Evolutionary conservation across 1,284 basidiomycete genomes (phyloP), one percentile per base, ranked within the genome.

Genomic region (Leccinum subrobustum): DNA sequence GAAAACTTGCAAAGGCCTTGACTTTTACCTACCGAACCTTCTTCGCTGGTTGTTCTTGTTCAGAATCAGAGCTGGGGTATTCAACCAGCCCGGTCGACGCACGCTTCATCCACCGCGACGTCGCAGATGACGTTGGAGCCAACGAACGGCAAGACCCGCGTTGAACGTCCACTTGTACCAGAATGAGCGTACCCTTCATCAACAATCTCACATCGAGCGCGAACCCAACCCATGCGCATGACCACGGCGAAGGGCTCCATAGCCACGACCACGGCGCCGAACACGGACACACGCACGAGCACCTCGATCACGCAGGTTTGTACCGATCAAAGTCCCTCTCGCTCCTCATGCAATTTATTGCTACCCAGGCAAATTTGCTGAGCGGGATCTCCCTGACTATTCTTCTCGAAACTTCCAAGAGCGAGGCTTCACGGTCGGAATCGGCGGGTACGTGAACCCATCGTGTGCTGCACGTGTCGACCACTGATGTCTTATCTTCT

Each of bases 391-490:
- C 74, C 96, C 96, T 11, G 90, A 98, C 73, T 98, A 91, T 72
- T 81, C 87, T 6, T 76, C 78, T 2, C 83, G 96, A 42, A 92
- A 96, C 78, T 99, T 95, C 75, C 83, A 87, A 58, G 96, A 98
- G 78, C 81, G 96, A 63, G 96, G 94, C 1, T 99, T 99, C 77
- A 99, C 96, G 0, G 81, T 99, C 60, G 96, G 96, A 4, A 98
- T 98, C 61, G 96, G 96, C 70, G 96, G 96, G 93, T 95, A 71
- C 62, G 86, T 70, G 9, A 31, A 55, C 14, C n/a, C 12, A 8
- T 18, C 9, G 1, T 47, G 54, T 57, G 48, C 58, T 47, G 31
- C n/a, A 35, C 31, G 27, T 35, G 39, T 56, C 55, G 37, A 50
- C 52, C 37, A 56, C 56, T 31, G 31, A 57, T 57, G 8, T 50